These are phyloP conservation scores for Marasmius fiardii DNA, from an alignment of 1,284 basidiomycete genomes.

Conservation along the genomic window DNA sequence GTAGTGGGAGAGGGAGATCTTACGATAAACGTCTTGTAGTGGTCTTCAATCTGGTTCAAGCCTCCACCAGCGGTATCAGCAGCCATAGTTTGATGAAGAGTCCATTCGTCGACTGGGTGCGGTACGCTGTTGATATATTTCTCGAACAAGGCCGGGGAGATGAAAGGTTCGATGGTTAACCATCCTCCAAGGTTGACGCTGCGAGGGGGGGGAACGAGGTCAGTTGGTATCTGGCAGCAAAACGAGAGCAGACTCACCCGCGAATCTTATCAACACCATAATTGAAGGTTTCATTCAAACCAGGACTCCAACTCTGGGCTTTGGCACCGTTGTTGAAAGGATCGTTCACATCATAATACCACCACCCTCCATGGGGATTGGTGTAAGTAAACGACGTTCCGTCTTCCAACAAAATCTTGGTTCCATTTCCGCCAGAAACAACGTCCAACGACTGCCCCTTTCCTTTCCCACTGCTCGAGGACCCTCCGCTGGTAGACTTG, in stretches of 20 bases:
- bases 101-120: conserved; percentile 83
- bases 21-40: conserved; percentile 89
- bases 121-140: conserved; percentile 53
- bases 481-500: conserved; percentile 10
- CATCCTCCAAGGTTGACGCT: conserved; percentile 94
- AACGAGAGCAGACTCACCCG: conserved; percentile 48
- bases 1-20: conserved; percentile 23
- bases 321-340: conserved; percentile 80
- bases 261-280: conserved; percentile 75
- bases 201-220: background rate
- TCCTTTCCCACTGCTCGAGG: background rate
- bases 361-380: conserved; percentile 77
- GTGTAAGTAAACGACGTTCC: conserved; percentile 74
- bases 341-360: conserved; percentile 70
- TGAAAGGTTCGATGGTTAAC: conserved; percentile 86
- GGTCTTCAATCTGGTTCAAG: conserved; percentile 70
- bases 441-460: conserved; percentile 19
- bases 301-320: conserved; percentile 79
- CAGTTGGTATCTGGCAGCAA: background rate
- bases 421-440: conserved; percentile 68
- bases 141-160: conserved; percentile 79
- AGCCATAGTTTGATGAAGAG: conserved; percentile 55
- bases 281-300: conserved; percentile 80
- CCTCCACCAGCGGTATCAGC: conserved; percentile 61
- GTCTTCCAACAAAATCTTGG: conserved; percentile 64